phyloP scores from a whole-genome alignment of 352 stramenopile genomes.

The Globisporangium irregulare region DNA sequence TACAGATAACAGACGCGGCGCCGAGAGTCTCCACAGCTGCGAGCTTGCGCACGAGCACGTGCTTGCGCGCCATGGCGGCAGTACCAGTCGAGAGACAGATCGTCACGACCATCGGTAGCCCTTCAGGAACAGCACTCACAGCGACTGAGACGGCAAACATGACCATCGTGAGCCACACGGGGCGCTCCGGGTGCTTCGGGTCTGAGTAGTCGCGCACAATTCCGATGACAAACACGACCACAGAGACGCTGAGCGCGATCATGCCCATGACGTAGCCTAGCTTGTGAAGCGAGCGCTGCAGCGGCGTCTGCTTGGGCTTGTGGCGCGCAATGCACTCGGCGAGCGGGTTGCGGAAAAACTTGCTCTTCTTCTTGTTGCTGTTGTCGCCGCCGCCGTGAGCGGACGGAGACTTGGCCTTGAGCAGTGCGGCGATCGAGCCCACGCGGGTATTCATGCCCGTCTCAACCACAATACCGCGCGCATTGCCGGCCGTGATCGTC shows the following conservation, averaged over 20 bases:
- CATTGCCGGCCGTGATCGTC: slow-evolving; percentile 75
- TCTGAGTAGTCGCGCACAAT: slow-evolving; percentile 56
- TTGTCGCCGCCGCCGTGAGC: background rate
- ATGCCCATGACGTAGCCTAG: slow-evolving; percentile 90
- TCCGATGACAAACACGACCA: slow-evolving; percentile 91
- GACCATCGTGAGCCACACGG: slow-evolving; percentile 91
- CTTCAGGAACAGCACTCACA: slow-evolving; percentile 76
- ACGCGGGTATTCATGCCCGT: slow-evolving; percentile 74
- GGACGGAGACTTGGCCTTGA: slow-evolving; percentile 40
- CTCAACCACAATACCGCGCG: slow-evolving; percentile 63
- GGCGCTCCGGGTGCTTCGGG: slow-evolving; percentile 64
- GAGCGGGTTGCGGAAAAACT: slow-evolving; percentile 41
- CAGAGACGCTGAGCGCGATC: slow-evolving; percentile 75
- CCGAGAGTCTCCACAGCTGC: slow-evolving; percentile 82
- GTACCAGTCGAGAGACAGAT: slow-evolving; percentile 75
- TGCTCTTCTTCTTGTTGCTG: slow-evolving; percentile 26
- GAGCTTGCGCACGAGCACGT: slow-evolving; percentile 86
- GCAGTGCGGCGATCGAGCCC: slow-evolving; percentile 59
- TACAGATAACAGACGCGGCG: slow-evolving; percentile 91
- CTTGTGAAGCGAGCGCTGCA: slow-evolving; percentile 93
- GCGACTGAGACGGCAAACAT: slow-evolving; percentile 91
- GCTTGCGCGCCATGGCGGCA: slow-evolving; percentile 69
- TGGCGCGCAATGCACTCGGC: slow-evolving; percentile 54
- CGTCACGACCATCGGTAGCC: slow-evolving; percentile 79
- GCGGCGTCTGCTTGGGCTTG: slow-evolving; percentile 78